Percentiles rank a stretch among this genome's conserved stretches.
These are phyloP conservation scores for Fomitopsis serialis DNA, from an alignment of 768 basidiomycete species.

Conservation along the genomic window DNA sequence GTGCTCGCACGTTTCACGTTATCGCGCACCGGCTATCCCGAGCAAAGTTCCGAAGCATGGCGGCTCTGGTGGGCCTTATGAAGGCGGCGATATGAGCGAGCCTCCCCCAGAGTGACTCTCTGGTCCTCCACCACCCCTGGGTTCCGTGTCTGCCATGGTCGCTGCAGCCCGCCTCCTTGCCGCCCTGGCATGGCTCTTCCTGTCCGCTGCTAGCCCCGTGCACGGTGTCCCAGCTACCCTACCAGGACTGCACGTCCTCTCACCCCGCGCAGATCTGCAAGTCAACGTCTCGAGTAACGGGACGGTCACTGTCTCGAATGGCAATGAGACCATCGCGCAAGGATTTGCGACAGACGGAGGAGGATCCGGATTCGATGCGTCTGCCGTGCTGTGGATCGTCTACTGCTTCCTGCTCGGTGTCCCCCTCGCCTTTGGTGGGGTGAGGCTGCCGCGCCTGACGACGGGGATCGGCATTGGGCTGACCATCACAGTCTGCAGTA, in stretches of 20 bases:
- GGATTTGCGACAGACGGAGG: slow-evolving; percentile 54
- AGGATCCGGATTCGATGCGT: slow-evolving; percentile 38
- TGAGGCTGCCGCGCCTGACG: slow-evolving; percentile 52
- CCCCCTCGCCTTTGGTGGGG: slow-evolving; percentile 51
- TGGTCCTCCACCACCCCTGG: background rate
- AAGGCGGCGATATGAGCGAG: background rate
- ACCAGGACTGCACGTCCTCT: background rate
- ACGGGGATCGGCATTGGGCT: slow-evolving; percentile 50
- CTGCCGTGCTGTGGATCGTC: slow-evolving; percentile 54
- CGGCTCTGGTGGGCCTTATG: background rate
- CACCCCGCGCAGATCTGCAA: slow-evolving; percentile 4
- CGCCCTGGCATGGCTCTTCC: slow-evolving; percentile 10
- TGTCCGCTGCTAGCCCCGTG: slow-evolving; percentile 5
- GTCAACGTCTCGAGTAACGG: slow-evolving; percentile 26
- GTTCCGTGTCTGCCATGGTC: slow-evolving; percentile 12
- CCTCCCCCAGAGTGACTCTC: slow-evolving; percentile 1
- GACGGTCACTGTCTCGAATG: slow-evolving; percentile 38
- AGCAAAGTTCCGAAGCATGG: background rate
- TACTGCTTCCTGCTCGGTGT: slow-evolving; percentile 47
- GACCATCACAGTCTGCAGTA: slow-evolving; percentile 37
- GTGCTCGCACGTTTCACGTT: background rate
- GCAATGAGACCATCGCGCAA: slow-evolving; percentile 43
- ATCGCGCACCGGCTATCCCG: background rate
- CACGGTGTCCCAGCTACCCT: slow-evolving; percentile 5
- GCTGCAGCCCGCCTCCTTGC: slow-evolving; percentile 11